A percentile compares a stretch with the other conserved stretches of the same genome.
These are phyloP conservation scores for Ogataea pignaliae DNA, from an alignment of 805 yeast species.

Conservation along the genomic window DNA sequence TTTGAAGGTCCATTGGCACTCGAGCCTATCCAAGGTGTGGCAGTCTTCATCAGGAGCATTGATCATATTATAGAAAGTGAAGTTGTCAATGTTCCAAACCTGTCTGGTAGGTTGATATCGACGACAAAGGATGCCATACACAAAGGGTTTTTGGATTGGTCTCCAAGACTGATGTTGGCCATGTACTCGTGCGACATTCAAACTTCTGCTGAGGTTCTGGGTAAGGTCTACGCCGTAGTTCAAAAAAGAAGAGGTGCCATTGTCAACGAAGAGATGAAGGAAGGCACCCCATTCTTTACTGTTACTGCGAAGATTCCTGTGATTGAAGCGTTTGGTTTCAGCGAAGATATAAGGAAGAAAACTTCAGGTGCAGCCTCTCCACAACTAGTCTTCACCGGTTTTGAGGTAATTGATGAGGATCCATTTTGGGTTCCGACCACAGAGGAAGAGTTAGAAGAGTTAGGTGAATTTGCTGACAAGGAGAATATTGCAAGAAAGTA, in stretches of 20 bases:
- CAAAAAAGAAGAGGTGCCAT: slow-evolving; percentile 84
- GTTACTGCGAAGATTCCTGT: slow-evolving; percentile 85
- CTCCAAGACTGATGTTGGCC: slow-evolving; percentile 89
- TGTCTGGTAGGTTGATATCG: slow-evolving; percentile 71
- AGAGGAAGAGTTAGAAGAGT: slow-evolving; percentile 89
- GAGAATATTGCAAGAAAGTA: slow-evolving; percentile 87
- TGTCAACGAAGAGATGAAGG: slow-evolving; percentile 91
- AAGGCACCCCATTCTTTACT: slow-evolving; percentile 95
- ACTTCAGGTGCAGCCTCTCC: slow-evolving; percentile 98
- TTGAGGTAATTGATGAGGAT: slow-evolving; percentile 79
- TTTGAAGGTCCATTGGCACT: slow-evolving; percentile 83
- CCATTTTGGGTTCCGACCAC: slow-evolving; percentile 99
- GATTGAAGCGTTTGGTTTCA: slow-evolving; percentile 92
- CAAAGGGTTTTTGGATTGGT: slow-evolving; percentile 66
- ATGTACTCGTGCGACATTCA: slow-evolving; percentile 94
- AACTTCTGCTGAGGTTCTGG: slow-evolving; percentile 89
- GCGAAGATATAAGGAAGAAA: slow-evolving; percentile 88
- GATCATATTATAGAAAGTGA: slow-evolving; percentile 24
- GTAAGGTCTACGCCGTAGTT: slow-evolving; percentile 92
- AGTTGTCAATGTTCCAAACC: slow-evolving; percentile 36
- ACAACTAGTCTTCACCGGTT: slow-evolving; percentile 87
- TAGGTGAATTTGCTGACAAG: slow-evolving; percentile 88
- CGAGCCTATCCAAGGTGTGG: slow-evolving; percentile 83
- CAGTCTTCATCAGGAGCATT: slow-evolving; percentile 45
- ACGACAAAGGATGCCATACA: slow-evolving; percentile 71